Evolutionary conservation across 352 stramenopile genomes (phyloP), one percentile per base, ranked within the genome.

Genomic region (Globisporangium carolinianum): DNA sequence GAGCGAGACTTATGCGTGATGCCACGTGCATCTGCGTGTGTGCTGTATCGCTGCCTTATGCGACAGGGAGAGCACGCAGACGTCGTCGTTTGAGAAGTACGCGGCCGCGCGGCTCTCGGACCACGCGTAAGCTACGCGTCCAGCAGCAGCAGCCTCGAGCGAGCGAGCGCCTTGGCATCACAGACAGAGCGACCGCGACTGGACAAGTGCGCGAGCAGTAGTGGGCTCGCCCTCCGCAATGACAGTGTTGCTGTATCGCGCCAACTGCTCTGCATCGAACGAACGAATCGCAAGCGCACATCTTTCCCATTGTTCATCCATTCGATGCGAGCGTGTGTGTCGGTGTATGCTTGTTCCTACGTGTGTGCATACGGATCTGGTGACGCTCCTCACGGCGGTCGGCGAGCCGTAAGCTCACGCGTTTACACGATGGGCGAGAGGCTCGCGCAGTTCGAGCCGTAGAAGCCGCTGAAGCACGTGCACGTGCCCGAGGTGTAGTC

Each of bases 381-480:
- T 32, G 24, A 32, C 2, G 24, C 24, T 32, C 24, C 24, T 32
- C 24, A 32, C 24, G 24, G 24, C 24, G 24, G 24, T 32, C 24
- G 24, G 24, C 24, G 24, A 32, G 24, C 3, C 24, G 24, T 32
- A 32, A 32, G 24, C 3, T 32, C 24, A 32, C 24, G 24, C 41
- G 38, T 18, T 51, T 24, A 67, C 12, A 54, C 64, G n/a, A 88
- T 61, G 0, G 80, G 81, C 3, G 76, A 89, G 24, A 83, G 66
- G 52, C 79, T 89, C 3, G 79, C 76, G 65, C 81, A 89, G 58
- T 88, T 88, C 57, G 81, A 87, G n/a, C 81, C 79, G 57, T 86
- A 89, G 58, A 87, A 93, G 12, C 86, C 82, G 5, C 65, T 51
- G 51, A 86, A 94, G 71, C 86, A 92, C 47, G 61, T 53, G 67